phyloP scores from a whole-genome alignment of 441 rosid genomes.

The Populus trichocarpa region DNA sequence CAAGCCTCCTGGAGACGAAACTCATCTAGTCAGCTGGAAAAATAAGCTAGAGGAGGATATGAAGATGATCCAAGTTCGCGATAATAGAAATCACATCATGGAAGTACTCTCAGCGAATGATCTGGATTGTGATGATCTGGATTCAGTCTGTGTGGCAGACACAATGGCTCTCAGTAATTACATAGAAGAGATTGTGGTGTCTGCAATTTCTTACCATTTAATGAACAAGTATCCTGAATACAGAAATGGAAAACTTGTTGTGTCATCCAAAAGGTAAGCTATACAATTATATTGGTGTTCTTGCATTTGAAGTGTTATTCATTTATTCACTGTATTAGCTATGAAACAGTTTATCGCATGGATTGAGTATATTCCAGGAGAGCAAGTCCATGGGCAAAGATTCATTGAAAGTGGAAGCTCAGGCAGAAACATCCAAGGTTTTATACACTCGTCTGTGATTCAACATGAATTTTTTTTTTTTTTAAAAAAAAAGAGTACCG shows the following conservation, averaged over 20 bases:
- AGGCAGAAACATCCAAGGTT: constrained; percentile 49
- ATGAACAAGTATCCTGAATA: constrained; percentile 66
- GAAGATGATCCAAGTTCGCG: constrained; percentile 74
- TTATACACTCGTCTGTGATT: neutral
- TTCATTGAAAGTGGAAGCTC: constrained; percentile 41
- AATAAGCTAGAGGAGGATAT: constrained; percentile 71
- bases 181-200: constrained; percentile 70
- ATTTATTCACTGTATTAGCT: constrained; percentile 7
- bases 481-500: neutral
- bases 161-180: constrained; percentile 59
- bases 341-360: constrained; percentile 66
- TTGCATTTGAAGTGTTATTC: neutral
- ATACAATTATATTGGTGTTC: neutral
- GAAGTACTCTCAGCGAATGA: constrained; percentile 82
- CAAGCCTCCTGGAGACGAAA: constrained; percentile 70
- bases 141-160: constrained; percentile 60
- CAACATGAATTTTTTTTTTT: neutral
- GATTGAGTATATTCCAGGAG: constrained; percentile 66
- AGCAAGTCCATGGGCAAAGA: constrained; percentile 47
- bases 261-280: constrained; percentile 60
- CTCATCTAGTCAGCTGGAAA: constrained; percentile 68
- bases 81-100: constrained; percentile 70
- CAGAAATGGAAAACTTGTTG: constrained; percentile 67
- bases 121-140: constrained; percentile 75
- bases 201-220: constrained; percentile 68